phyloP scores from a whole-genome alignment of 169 alveolate genomes.

The Perkinsus chesapeaki region DNA sequence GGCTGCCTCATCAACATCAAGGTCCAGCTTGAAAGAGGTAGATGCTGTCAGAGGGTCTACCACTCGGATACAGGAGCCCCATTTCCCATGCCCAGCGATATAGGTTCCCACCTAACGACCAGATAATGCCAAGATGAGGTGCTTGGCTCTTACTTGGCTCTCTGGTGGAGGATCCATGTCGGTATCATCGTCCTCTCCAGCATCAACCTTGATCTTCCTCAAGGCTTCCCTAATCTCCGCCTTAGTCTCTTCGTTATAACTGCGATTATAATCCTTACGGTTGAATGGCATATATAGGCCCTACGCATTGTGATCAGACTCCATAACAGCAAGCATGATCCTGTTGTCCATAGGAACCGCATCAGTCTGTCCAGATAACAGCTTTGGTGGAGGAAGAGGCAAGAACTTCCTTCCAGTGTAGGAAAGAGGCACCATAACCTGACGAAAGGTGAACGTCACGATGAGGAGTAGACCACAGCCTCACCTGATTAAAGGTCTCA shows the following conservation, averaged over 20 bases:
- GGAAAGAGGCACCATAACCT: slow-evolving; percentile 62
- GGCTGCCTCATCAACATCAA: slow-evolving; percentile 17
- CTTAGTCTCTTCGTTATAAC: background rate
- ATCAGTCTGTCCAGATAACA: background rate
- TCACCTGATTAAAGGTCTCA: background rate
- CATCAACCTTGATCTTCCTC: slow-evolving; percentile 38
- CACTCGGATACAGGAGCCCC: slow-evolving; percentile 87
- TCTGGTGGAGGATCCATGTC: background rate
- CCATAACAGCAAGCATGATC: slow-evolving; percentile 72
- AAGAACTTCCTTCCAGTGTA: slow-evolving; percentile 86
- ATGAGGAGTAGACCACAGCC: background rate
- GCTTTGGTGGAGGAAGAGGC: slow-evolving; percentile 49
- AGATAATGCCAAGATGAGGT: background rate
- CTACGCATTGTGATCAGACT: slow-evolving; percentile 77
- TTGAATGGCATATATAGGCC: slow-evolving; percentile 45
- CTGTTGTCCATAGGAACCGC: slow-evolving; percentile 26
- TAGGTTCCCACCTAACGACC: slow-evolving; percentile 58
- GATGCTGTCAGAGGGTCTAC: slow-evolving; percentile 57
- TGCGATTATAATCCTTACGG: background rate
- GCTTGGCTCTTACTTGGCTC: background rate
- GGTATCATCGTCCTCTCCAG: background rate
- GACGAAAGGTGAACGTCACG: slow-evolving; percentile 52
- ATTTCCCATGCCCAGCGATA: slow-evolving; percentile 84
- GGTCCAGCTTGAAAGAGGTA: background rate
- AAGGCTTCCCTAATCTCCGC: slow-evolving; percentile 54